Base-by-base conservation (phyloP, 2,329 filamentous ascomycete species). In the Dactylellina sp. region DNA sequence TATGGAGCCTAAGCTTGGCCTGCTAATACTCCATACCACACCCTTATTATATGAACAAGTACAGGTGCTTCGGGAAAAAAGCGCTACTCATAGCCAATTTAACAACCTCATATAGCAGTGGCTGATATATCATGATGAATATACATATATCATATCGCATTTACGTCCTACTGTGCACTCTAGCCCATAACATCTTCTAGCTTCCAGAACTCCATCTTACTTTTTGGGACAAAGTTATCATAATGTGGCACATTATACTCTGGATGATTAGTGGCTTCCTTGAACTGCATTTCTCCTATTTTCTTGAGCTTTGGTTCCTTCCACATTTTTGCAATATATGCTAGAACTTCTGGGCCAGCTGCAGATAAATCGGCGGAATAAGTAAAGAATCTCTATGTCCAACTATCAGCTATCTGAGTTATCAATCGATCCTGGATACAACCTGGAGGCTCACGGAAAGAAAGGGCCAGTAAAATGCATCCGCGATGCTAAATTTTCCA, bases 391-490 rank as follows among this genome's bases (percentile, higher is more conserved):
- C 71, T 50, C 71, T 75, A 18, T 6, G n/a, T 18, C n/a, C 12
- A 20, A 7, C 35, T 49, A 53, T 7, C 5, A 5, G 39, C 11
- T 44, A 7, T 7, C 12, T 57, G n/a, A 11, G 22, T 9, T 22
- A 49, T 1, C 16, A 39, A 39, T 7, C 7, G 18, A 18, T 16
- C 1, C 12, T 35, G 24, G 46, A 18, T 32, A 24, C 7, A 14
- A 35, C 1, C 25, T 2, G 9, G 3, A 20, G 49, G 16, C 56
- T 24, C 56, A 75, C 71, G 0, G 71, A 66, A 3, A 75, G 52
- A 44, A 75, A 25, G 6, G 71, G 71, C 71, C 71, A 75, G 18
- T 75, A 75, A 16, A 68, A 75, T 4, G 71, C 61, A 47, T 75
- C 71, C 3, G 71, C 71, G 20, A 68, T 53, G 18, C 71, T 75